Evolutionary conservation across 129 eudicot species (phyloP).

Genomic region (Pulicaria dysenterica): DNA sequence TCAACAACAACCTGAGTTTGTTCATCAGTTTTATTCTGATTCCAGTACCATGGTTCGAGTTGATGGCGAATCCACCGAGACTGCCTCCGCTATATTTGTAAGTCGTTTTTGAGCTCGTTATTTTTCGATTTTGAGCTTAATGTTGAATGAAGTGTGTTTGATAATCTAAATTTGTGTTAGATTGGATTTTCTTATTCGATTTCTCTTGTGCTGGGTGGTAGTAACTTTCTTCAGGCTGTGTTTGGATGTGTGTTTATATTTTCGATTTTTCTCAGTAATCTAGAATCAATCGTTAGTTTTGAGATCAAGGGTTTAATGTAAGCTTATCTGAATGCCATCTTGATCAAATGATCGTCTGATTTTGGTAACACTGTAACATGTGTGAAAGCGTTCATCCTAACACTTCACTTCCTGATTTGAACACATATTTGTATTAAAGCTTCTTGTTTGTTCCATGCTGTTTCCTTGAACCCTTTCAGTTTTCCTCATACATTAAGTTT

Average conservation of each 20-base stretch:
- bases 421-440: slow-evolving; percentile 2
- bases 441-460: neutral
- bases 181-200: neutral
- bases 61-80: slow-evolving; percentile 59
- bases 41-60: slow-evolving; percentile 70
- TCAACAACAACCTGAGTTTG: slow-evolving; percentile 70
- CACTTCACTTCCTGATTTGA: neutral
- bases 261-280: neutral
- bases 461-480: neutral
- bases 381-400: neutral
- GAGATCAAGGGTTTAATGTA: neutral
- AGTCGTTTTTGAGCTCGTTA: slow-evolving; percentile 4
- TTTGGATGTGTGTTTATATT: neutral
- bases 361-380: neutral
- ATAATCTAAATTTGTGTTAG: neutral
- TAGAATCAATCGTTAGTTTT: neutral
- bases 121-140: neutral
- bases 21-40: slow-evolving; percentile 70
- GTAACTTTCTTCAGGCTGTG: neutral
- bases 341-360: neutral
- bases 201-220: neutral
- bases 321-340: neutral
- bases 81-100: slow-evolving; percentile 69
- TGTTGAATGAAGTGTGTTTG: neutral
- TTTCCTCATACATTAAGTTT: neutral